Percentiles rank a stretch among this genome's conserved stretches.
phyloP scores from a whole-genome alignment of 345 rosid genomes.

The Euphorbia tirucalli region DNA sequence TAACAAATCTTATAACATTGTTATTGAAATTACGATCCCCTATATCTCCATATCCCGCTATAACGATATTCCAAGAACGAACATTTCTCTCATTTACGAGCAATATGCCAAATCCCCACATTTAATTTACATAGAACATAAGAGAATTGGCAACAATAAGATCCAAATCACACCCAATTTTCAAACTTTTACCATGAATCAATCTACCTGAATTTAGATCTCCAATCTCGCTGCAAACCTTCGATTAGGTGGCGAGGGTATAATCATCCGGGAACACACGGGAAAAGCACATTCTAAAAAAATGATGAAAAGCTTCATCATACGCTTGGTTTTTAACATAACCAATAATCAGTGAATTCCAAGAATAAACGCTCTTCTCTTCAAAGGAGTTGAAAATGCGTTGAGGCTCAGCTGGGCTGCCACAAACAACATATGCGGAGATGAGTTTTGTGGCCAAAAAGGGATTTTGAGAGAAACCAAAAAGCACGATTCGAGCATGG shows the following conservation, averaged over 20 bases:
- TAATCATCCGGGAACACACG: constrained; percentile 48
- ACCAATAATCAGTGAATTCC: constrained; percentile 61
- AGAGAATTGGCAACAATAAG: constrained; percentile 53
- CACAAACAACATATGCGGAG: constrained; percentile 46
- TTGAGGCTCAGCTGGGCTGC: constrained; percentile 25
- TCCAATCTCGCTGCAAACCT: constrained; percentile 39
- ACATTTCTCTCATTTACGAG: constrained; percentile 13
- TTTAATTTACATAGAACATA: constrained; percentile 54
- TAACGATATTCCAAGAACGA: constrained; percentile 12
- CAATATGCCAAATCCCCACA: constrained; percentile 34
- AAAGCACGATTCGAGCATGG: constrained; percentile 42
- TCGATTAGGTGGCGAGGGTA: constrained; percentile 44
- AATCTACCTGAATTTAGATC: constrained; percentile 41
- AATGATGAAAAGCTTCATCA: constrained; percentile 40
- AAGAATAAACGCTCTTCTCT: constrained; percentile 32
- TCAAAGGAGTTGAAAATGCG: constrained; percentile 44
- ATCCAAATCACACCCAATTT: constrained; percentile 40
- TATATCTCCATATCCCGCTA: constrained; percentile 5
- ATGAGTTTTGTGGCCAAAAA: constrained; percentile 56
- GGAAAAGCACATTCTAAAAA: constrained; percentile 33
- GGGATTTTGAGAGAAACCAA: constrained; percentile 37
- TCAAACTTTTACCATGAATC: constrained; percentile 45
- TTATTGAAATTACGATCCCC: constrained; percentile 4
- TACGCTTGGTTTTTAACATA: constrained; percentile 39
- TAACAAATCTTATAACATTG: background rate